A percentile compares a stretch with the other conserved stretches of the same genome.
Conservation (phyloP, 2,329 filamentous ascomycete genomes). For the Ascochyta clinopodiicola region DNA sequence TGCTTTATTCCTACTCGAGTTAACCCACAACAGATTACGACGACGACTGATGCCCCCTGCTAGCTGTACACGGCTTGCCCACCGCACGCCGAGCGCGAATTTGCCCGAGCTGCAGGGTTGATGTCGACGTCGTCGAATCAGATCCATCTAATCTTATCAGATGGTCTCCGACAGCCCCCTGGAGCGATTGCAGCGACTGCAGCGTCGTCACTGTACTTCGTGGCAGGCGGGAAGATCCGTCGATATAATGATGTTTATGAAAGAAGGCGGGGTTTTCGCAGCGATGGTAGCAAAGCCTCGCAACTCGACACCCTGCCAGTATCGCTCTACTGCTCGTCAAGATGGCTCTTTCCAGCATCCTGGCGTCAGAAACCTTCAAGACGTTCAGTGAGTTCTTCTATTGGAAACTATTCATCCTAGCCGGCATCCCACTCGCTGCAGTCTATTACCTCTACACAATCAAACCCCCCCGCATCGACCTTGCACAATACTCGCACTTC, state of each 20-base stretch:
- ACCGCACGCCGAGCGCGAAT: constrained; percentile 17
- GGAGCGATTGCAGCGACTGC: not conserved
- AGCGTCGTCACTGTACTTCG: constrained; percentile 6
- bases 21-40: too few species aligned
- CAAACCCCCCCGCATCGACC: constrained; percentile 5
- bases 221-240: not conserved
- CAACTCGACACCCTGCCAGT: not conserved
- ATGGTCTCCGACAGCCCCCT: constrained; percentile 12
- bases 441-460: not conserved
- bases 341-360: not conserved
- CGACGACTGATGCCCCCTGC: not conserved
- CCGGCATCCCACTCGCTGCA: not conserved
- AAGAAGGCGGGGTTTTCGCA: not conserved
- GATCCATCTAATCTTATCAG: constrained; percentile 13
- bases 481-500: constrained; percentile 24
- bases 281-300: not conserved
- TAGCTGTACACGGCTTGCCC: not conserved
- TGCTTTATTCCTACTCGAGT: too few species aligned
- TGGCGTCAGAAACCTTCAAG: not conserved
- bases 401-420: not conserved
- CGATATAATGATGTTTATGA: not conserved
- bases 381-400: not conserved
- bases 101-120: constrained; percentile 9
- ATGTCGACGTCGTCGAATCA: constrained; percentile 1
- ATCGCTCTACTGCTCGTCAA: not conserved